phyloP scores from a whole-genome alignment of 768 basidiomycete species.

The Asterophora lycoperdoides region DNA sequence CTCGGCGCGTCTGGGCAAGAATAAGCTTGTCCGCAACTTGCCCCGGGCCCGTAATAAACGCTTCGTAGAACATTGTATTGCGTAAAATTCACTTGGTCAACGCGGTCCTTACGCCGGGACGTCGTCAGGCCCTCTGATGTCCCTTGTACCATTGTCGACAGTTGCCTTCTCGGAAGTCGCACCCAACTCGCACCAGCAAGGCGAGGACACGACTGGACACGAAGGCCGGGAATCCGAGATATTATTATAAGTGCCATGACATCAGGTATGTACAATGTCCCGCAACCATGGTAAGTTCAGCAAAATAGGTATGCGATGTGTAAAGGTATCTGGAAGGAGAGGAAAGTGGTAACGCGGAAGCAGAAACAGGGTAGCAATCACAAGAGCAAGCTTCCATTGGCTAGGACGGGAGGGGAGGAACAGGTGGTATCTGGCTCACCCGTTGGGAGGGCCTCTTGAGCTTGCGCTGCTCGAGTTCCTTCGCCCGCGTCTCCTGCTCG shows the following conservation, averaged over 20 bases:
- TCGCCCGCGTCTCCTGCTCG: constrained; percentile 73
- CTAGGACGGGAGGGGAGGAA: constrained; percentile 34
- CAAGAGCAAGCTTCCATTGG: too few species aligned
- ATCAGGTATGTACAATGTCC: constrained; percentile 15
- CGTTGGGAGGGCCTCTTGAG: constrained; percentile 44
- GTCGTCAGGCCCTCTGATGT: too few species aligned
- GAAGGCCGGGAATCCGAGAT: background rate
- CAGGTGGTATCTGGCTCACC: constrained; percentile 30
- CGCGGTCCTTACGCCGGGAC: too few species aligned
- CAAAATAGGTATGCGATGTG: background rate
- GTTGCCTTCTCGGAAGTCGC: too few species aligned
- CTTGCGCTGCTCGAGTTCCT: constrained; percentile 55
- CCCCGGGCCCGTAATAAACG: too few species aligned
- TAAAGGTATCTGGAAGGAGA: background rate
- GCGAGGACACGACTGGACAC: too few species aligned
- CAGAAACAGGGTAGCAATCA: background rate
- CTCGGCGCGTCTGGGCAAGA: too few species aligned
- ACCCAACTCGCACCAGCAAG: too few species aligned
- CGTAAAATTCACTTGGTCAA: too few species aligned
- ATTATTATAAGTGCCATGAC: constrained; percentile 7
- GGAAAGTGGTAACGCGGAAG: constrained; percentile 1
- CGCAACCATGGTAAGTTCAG: constrained; percentile 4
- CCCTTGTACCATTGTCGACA: too few species aligned
- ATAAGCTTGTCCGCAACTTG: too few species aligned
- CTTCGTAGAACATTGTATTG: too few species aligned